Base-by-base conservation (phyloP, 139 green algal species). In the Tetraselmis chui region DNA sequence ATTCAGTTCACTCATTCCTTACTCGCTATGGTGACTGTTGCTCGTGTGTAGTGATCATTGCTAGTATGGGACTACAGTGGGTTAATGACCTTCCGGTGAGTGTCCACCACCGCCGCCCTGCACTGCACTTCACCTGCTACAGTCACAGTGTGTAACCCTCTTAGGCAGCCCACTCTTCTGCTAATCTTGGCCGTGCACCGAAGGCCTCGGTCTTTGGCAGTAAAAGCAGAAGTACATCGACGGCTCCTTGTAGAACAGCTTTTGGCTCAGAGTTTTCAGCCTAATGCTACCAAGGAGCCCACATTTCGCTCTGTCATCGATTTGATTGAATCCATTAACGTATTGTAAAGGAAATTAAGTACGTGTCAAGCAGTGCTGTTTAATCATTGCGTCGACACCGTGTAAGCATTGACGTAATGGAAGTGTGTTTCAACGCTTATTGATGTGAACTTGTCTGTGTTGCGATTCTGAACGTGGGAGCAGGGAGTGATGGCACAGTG, bases 51-150 rank as follows among this genome's bases (percentile, higher is more conserved):
- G 89, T 91, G 25, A 89, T 97, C 25, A 86, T 97, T 67, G 91
- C 84, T 85, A 92, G 81, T 59, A 77, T 97, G 58, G 88, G 93
- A 1, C 82, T 97, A 26, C 93, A 97, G 80, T 97, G 93, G 93
- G 88, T 95, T 45, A 97, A 97, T 83, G 93, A 97, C 59, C 79
- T 97, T 30, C 92, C 92, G 84, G 90, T 93, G 84, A 32, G 79
- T 45, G 78, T 1, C 29, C 80, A 76, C 29, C 76, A 1, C 45
- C 45, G 11, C 45, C 45, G 11, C 45, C 45, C 45, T 18, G 11
- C 45, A 5, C 18, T 67, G 11, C 45, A 25, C 11, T 67, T 67
- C 11, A 5, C 18, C 5, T 67, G 5, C 45, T 18, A 67, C 18
- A 18, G 45, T 67, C 45, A 5, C 11, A 67, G 18, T 18, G 5